Conservation (phyloP, 2,329 filamentous ascomycete genomes). For the Phoma sp. region DNA sequence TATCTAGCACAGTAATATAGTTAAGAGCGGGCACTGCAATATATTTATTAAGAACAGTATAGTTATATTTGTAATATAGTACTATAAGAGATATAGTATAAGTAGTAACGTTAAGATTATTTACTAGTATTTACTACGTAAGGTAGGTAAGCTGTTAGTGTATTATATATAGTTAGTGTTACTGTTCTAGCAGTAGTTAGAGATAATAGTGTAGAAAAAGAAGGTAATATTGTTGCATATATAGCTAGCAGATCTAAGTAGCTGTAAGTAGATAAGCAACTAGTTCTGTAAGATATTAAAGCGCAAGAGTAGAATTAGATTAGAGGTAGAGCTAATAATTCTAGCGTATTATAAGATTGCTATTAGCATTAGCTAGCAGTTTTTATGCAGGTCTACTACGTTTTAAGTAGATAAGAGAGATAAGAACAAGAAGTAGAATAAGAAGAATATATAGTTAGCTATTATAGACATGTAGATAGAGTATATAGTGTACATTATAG, state of each 20-base stretch:
- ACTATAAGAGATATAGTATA: constrained; percentile 28
- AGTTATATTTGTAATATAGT: constrained; percentile 16
- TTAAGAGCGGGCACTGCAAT: background rate
- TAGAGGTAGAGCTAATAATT: constrained; percentile 19
- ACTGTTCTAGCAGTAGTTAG: background rate
- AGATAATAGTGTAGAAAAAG: constrained; percentile 11
- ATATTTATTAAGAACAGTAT: constrained; percentile 30
- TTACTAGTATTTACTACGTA: constrained; percentile 31
- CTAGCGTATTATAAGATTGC: constrained; percentile 21
- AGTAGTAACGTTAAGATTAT: constrained; percentile 32
- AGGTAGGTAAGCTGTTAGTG: constrained; percentile 31
- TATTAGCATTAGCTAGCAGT: constrained; percentile 25
- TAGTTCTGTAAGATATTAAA: constrained; percentile 17
- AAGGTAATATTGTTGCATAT: constrained; percentile 20
- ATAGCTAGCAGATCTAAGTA: constrained; percentile 15
- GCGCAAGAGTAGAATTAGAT: constrained; percentile 15
- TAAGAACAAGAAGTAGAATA: constrained; percentile 14
- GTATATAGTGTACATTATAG: constrained; percentile 16
- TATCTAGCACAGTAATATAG: constrained; percentile 23
- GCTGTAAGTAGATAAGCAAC: constrained; percentile 18
- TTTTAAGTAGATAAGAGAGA: constrained; percentile 22
- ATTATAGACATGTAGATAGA: constrained; percentile 16
- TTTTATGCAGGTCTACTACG: constrained; percentile 19
- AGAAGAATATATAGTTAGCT: constrained; percentile 13
- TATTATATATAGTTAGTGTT: constrained; percentile 23